A percentile compares a stretch with the other conserved stretches of the same genome.
Evolutionary conservation across 768 basidiomycete species (phyloP).

Genomic region (Boletus rex-veris): DNA sequence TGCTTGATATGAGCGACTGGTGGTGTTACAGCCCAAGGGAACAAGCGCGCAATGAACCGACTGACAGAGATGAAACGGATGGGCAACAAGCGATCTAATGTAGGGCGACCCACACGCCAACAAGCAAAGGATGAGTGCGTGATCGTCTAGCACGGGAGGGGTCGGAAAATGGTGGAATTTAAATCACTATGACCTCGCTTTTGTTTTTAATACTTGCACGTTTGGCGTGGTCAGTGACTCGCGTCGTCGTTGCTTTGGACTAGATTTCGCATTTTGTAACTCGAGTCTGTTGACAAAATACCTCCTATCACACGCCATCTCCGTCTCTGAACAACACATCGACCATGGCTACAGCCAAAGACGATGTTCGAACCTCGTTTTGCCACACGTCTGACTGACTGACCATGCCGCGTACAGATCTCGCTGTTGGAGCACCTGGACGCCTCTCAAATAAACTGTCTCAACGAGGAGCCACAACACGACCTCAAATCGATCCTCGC

Average conservation of each 20-base stretch:
- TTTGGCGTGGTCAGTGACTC: constrained; percentile 5
- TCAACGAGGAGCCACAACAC: constrained; percentile 59
- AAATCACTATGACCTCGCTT: constrained; percentile 3
- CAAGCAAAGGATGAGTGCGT: constrained; percentile 94
- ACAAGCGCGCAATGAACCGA: constrained; percentile 94
- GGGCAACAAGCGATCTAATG: constrained; percentile 73
- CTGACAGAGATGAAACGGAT: constrained; percentile 93
- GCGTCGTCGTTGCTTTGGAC: constrained; percentile 4
- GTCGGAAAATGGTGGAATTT: constrained; percentile 6
- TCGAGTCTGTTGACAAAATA: constrained; percentile 1
- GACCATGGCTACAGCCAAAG: constrained; percentile 24
- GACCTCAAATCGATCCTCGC: constrained; percentile 50
- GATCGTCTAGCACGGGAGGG: constrained; percentile 51
- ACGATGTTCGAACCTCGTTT: constrained; percentile 26
- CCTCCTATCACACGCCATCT: constrained; percentile 13
- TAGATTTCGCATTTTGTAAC: constrained; percentile 3
- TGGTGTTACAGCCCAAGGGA: constrained; percentile 78
- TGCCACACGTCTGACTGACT: constrained; percentile 1
- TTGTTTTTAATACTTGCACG: constrained; percentile 14
- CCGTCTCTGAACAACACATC: constrained; percentile 2
- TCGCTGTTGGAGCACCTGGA: constrained; percentile 61
- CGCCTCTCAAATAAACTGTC: constrained; percentile 56
- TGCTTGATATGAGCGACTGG: constrained; percentile 1
- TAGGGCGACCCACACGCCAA: constrained; percentile 85
- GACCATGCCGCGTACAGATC: constrained; percentile 32